Evolutionary conservation across 2,329 filamentous ascomycete genomes (phyloP), one percentile per base, ranked within the genome.

Genomic region (Elsinoe necatrix): DNA sequence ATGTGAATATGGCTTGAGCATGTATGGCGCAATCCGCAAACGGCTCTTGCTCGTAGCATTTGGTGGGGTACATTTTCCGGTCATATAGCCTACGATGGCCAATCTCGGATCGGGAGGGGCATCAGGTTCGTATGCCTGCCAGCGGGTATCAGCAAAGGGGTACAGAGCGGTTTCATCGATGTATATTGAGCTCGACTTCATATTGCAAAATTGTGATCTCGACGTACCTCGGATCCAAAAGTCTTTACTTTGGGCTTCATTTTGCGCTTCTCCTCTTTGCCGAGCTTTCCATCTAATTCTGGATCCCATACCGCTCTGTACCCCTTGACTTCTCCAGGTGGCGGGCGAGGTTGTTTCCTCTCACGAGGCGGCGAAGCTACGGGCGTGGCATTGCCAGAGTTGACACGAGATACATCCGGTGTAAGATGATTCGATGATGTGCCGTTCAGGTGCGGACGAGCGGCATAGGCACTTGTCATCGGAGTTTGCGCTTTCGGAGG

Each of bases 41-140:
- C 82, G 88, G 62, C 82, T 85, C 75, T 85, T 92, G 67, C 78
- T 81, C 58, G 80, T 81, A 74, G 82, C 85, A 71, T 60, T 63
- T 56, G 64, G 67, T 25, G 70, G 65, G 12, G 80, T 77, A 60
- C 74, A 76, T 58, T 69, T 69, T 34, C 75, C 75, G 56, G 70
- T 70, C 60, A 75, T 78, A 67, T 86, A 86, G 64, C 82, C 81
- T 59, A 75, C 71, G 66, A 85, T 81, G 41, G 75, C 82, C 59
- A 95, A 77, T 66, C 93, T 87, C 62, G 93, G 93, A 72, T 98
- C 93, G 63, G 82, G 75, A 76, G 81, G 80, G 75, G 89, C 85
- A 83, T 91, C 85, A 34, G 65, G 63, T 61, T 68, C 62, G 59
- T 70, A 69, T 68, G 80, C 87, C 82, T 83, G 87, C 80, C 69